Conservation (phyloP, 164 flowering plant genomes). For the Aristolochia contorta region DNA sequence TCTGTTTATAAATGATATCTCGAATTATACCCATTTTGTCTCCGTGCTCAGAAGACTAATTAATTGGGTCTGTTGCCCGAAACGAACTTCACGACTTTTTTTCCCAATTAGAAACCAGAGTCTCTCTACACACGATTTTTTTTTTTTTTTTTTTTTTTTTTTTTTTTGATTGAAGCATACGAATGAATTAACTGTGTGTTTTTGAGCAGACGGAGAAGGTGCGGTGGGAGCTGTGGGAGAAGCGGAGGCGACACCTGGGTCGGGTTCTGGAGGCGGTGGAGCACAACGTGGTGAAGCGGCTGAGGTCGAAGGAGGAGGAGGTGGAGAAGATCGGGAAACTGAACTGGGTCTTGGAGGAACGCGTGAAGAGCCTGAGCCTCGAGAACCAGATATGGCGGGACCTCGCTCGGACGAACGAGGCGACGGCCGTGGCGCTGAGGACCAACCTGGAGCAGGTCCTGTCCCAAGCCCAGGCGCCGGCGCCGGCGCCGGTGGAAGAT, state of each 20-base stretch:
- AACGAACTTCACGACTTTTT: no score
- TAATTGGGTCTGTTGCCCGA: no score
- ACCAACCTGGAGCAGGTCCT: conserved; percentile 49
- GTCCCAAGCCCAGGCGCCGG: conserved; percentile 30
- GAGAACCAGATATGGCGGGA: conserved; percentile 78
- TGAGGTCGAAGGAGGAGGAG: conserved; percentile 55
- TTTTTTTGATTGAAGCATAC: no score
- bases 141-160: no score
- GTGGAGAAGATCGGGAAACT: conserved; percentile 47
- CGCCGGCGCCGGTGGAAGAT: conserved; percentile 6
- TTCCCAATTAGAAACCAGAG: no score
- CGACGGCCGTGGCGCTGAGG: conserved; percentile 54
- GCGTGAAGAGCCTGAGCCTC: conserved; percentile 36
- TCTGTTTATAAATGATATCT: no score
- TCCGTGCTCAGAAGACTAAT: no score
- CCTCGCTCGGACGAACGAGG: conserved; percentile 64
- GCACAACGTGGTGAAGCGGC: conserved; percentile 31
- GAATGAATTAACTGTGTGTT: no score
- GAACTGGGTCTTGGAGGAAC: conserved; percentile 52
- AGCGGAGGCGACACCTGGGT: conserved; percentile 32
- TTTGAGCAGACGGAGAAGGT: conserved; percentile 48
- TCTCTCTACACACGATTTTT: no score
- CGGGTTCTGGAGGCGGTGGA: conserved; percentile 34
- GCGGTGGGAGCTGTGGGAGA: conserved; percentile 42
- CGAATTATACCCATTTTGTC: no score